These are phyloP conservation scores for Meripilus lineatus DNA, from an alignment of 1,284 basidiomycete species.

Conservation along the genomic window DNA sequence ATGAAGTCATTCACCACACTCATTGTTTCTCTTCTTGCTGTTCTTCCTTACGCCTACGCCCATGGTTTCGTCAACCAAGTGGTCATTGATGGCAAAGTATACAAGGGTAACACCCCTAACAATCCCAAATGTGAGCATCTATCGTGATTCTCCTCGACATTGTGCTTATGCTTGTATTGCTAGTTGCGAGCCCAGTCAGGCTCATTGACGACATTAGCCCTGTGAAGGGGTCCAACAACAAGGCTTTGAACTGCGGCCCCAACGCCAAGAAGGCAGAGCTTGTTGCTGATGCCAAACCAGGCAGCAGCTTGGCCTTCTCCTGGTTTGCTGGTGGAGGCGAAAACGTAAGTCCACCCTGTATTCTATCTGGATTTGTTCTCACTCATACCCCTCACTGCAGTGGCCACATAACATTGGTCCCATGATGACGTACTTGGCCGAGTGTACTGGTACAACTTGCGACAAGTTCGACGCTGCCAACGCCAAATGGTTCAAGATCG, in stretches of 20 bases:
- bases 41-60: conserved; percentile 35
- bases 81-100: conserved; percentile 50
- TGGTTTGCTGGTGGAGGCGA: conserved; percentile 49
- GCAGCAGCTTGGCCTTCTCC: conserved; percentile 39
- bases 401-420: conserved; percentile 46
- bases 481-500: conserved; percentile 70
- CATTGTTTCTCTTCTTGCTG: conserved; percentile 18
- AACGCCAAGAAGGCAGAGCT: conserved; percentile 32
- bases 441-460: conserved; percentile 52
- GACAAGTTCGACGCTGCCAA: conserved; percentile 50
- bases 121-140: conserved; percentile 21
- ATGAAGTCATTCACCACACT: conserved; percentile 16
- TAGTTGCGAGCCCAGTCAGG: conserved; percentile 20
- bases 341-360: conserved; percentile 13
- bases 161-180: conserved; percentile 31
- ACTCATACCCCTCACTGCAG: conserved; percentile 49
- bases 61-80: conserved; percentile 57
- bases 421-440: conserved; percentile 65
- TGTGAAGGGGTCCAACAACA: conserved; percentile 36
- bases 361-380: neutral
- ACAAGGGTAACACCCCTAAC: conserved; percentile 48
- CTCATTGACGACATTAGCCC: conserved; percentile 30
- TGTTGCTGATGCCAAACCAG: conserved; percentile 35
- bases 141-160: conserved; percentile 32
- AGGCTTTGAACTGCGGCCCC: conserved; percentile 37